phyloP scores from a whole-genome alignment of 2,329 filamentous ascomycete genomes.

The Seiridium cupressi region DNA sequence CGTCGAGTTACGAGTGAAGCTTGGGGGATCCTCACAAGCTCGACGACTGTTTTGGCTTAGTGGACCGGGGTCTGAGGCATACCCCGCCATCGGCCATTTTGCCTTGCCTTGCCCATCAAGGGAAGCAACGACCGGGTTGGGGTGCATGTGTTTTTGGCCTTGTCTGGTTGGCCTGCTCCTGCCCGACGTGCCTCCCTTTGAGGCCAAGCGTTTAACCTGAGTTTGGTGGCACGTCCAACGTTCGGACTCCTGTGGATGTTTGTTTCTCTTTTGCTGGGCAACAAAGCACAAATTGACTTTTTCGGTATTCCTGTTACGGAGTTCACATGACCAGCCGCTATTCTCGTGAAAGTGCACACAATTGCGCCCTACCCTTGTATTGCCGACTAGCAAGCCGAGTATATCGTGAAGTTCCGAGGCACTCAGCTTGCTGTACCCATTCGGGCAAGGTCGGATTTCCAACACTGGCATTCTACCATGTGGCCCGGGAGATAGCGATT shows the following conservation, averaged over 20 bases:
- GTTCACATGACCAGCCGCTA: too few species aligned
- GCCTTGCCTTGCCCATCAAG: neutral
- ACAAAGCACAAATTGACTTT: neutral
- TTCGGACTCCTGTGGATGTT: neutral
- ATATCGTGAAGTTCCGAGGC: conserved; percentile 4
- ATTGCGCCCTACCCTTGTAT: neutral
- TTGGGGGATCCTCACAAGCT: conserved; percentile 8
- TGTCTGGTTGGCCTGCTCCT: neutral
- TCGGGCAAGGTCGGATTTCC: conserved; percentile 4
- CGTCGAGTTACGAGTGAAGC: neutral
- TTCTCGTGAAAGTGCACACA: neutral
- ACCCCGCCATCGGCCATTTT: neutral
- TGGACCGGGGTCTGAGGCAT: neutral
- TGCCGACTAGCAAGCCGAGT: neutral
- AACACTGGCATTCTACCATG: neutral
- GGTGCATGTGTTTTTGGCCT: neutral
- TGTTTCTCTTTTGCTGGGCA: neutral
- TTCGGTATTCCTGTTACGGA: neutral
- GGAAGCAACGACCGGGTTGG: neutral
- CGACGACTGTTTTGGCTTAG: conserved; percentile 2
- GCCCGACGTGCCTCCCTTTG: neutral
- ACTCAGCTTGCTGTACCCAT: neutral
- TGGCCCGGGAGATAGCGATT: neutral
- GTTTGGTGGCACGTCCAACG: neutral
- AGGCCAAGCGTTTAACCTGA: neutral